These are phyloP conservation scores for Leccinellum luteum DNA, from an alignment of 768 basidiomycete species.

Conservation along the genomic window DNA sequence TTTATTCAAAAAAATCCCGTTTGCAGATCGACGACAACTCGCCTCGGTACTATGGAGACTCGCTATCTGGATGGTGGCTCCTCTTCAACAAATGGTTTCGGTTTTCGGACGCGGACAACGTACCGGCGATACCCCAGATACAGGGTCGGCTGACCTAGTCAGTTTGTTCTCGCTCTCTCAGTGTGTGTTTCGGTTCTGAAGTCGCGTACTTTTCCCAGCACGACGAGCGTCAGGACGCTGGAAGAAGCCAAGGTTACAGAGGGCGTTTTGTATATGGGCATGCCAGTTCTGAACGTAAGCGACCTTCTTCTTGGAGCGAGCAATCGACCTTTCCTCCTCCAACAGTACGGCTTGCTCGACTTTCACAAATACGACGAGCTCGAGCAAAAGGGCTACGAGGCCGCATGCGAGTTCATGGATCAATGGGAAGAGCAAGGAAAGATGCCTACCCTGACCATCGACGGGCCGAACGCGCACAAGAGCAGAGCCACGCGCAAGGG, in stretches of 20 bases:
- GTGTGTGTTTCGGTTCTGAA: not conserved
- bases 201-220: conserved; percentile 45
- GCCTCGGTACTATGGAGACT: conserved; percentile 91
- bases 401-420: conserved; percentile 66
- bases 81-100: conserved; percentile 92
- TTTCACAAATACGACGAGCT: conserved; percentile 90
- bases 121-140: conserved; percentile 91
- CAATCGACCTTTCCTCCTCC: too few species aligned
- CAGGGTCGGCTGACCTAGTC: conserved; percentile 95
- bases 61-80: conserved; percentile 95
- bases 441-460: conserved; percentile 73
- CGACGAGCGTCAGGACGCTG: conserved; percentile 91
- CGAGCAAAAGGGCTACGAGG: conserved; percentile 73
- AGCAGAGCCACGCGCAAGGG: conserved; percentile 60
- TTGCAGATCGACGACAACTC: conserved; percentile 84
- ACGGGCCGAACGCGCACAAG: conserved; percentile 45
- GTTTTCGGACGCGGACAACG: conserved; percentile 69
- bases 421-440: conserved; percentile 81
- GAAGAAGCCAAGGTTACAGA: conserved; percentile 92
- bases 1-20: too few species aligned
- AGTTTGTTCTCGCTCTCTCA: conserved; percentile 31
- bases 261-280: conserved; percentile 86
- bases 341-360: conserved; percentile 91
- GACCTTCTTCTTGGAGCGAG: not conserved
- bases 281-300: conserved; percentile 90